Base-by-base conservation (phyloP, 2,329 filamentous ascomycete genomes). In the Mycogone perniciosa region DNA sequence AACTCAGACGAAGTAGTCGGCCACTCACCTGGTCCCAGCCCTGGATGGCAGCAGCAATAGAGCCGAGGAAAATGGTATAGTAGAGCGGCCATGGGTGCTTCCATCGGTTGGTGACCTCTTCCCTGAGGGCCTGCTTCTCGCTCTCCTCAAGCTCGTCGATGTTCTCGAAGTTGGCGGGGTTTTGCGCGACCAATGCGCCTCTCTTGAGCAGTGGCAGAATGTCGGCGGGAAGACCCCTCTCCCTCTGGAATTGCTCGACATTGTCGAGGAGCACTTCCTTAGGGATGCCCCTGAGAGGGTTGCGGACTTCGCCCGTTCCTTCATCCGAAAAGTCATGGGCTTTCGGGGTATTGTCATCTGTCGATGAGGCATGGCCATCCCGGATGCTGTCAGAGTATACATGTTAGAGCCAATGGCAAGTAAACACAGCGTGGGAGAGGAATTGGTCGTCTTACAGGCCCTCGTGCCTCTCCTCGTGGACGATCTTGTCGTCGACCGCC, bases 41-140 rank as follows among this genome's bases (percentile, higher is more conserved):
- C 56, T 80, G 80, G 7, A 79, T 76, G 6, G 76, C 76, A 3
- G 78, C 77, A 2, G 75, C 76, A 29, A 80, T 67, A 2, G 76
- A 76, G 59, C 75, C 77, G 58, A 79, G 71, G 26, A 71, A 65
- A 59, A 40, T 48, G 27, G 73, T 75, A 53, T 72, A 76, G 59
- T 76, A 79, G 1, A 79, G 63, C 40, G 67, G 58, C 64, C 65
- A 72, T 4, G 76, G 75, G 42, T 76, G 72, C 6, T 67, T 65
- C 76, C 77, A 80, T 39, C 72, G 69, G 52, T 77, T 72, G 0
- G 70, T 74, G 6, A 68, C 63, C 56, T 80, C 76, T 4, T 71
- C 60, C 4, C 62, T 57, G 20, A 79, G 58, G 0, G 62, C 57
- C 7, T 64, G 60, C 41, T 66, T 74, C 42, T 79, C 76, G 0